Evolutionary conservation across 2,329 filamentous ascomycete species (phyloP), one percentile per base, ranked within the genome.

Genomic region (Clarireedia homoeocarpa): DNA sequence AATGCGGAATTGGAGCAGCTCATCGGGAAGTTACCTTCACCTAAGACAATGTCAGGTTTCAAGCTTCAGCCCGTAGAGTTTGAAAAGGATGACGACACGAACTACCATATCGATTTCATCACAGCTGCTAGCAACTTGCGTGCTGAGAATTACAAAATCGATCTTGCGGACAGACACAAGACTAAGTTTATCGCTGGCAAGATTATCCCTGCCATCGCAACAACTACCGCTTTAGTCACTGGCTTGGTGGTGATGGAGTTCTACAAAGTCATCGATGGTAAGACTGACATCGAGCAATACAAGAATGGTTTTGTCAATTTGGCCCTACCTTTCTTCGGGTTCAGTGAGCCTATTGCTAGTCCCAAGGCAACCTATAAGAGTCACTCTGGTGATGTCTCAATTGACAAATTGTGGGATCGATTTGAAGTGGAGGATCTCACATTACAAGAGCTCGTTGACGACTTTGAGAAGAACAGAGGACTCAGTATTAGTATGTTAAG

Each of bases 111-210:
- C 67, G 94, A 97, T 73, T 99, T 99, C 77, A 97, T 99, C 74
- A 95, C 94, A 6, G 91, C 91, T 1, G 91, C 91, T 62, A 96
- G 91, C 77, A 99, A 99, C 71, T 78, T 99, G 58, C 89, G 95
- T 58, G 94, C 94, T 0, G 88, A 95, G 73, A 99, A 99, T 76
- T 99, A 99, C 81, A 95, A 94, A 72, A 99, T 99, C 64, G 84
- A 89, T 67, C 81, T 85, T 61, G 91, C 94, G 0, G 92, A 99
- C 69, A 83, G 90, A 60, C 94, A 96, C 80, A 95, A 94, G 84
- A 99, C 92, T 60, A 99, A 99, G 78, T 97, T 99, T 73, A 99
- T 99, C 70, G 95, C 94, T 34, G 94, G 94, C 71, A 99, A 99
- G 82, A 99, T 99, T 65, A 99, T 99, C 63, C 94, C 94, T 23